Evolutionary conservation across 2,329 filamentous ascomycete genomes (phyloP).

Genomic region (Fusarium nisikadoi): DNA sequence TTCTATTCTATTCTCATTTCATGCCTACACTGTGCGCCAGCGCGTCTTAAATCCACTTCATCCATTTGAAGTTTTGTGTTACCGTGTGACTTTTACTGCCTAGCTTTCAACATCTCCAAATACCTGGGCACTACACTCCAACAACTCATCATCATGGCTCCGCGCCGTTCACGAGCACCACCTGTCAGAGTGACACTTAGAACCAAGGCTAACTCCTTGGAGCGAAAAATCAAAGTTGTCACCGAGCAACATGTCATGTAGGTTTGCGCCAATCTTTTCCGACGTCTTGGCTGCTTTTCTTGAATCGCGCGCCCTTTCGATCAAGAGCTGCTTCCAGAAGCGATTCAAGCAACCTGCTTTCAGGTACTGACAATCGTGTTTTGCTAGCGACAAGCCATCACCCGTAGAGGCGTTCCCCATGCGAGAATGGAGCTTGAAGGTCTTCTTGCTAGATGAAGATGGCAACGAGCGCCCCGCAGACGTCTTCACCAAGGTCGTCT

Average conservation of each 20-base stretch:
- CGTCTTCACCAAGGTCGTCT: constrained; percentile 91
- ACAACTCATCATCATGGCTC: constrained; percentile 29
- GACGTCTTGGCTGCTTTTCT: background rate
- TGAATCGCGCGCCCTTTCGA: background rate
- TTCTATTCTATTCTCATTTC: background rate
- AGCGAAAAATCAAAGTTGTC: constrained; percentile 91
- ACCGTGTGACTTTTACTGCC: constrained; percentile 7
- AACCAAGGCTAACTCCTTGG: constrained; percentile 55
- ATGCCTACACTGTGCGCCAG: constrained; percentile 7
- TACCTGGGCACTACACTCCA: background rate
- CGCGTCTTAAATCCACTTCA: background rate
- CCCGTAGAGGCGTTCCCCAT: constrained; percentile 90
- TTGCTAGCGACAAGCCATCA: constrained; percentile 72
- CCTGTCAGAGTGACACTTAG: constrained; percentile 22
- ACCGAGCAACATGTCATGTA: constrained; percentile 93
- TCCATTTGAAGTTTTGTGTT: constrained; percentile 10
- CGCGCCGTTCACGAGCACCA: constrained; percentile 23
- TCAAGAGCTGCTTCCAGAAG: background rate
- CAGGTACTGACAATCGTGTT: constrained; percentile 6
- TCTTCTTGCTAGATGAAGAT: constrained; percentile 85
- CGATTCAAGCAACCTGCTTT: background rate
- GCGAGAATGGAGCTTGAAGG: constrained; percentile 89
- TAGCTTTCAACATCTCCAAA: constrained; percentile 1
- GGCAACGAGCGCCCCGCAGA: constrained; percentile 85
- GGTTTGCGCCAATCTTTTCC: constrained; percentile 51